Base-by-base conservation (phyloP, 768 basidiomycete genomes). In the Pisolithus albus region DNA sequence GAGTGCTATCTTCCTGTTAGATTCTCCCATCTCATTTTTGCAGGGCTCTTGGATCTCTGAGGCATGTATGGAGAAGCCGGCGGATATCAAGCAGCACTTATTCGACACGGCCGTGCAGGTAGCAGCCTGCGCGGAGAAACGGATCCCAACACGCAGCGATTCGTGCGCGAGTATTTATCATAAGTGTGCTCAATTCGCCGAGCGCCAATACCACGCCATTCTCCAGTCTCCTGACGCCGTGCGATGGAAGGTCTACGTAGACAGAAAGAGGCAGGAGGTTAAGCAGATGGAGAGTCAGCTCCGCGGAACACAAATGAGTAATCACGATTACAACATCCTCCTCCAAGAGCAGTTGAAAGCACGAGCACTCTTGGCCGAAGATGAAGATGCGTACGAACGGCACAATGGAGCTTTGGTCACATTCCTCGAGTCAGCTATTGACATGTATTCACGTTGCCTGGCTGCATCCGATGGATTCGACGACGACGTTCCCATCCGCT, bases 11-110 rank as follows among this genome's bases (percentile, higher is more conserved):
- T 41, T 42, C 11, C 2, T 5, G 19, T 39, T 21, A 16, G 18
- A 28, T n/a, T 18, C n/a, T 38, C 5, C 16, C 46, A 49, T 36
- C 46, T 46, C 19, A 46, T 39, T 24, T 37, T 43, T 32, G 49
- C 56, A 97, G 92, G 96, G 95, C 9, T 76, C 85, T 10, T 99
- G 96, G 96, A 85, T 81, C 21, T 80, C 90, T 7, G 83, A 89
- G 59, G 92, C 96, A 2, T 88, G 87, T 52, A 65, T 95, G 24
- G 84, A 87, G 59, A 87, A 86, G 44, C 83, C 92, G 0, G 72
- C 76, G 15, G 78, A 83, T 26, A 92, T 96, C 48, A 78, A 79
- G 55, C 61, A 70, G 0, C 72, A 75, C 4, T 94, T 81, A 64
- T 98, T 98, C 63, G 71, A 78, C 16, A 75, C 76, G 0, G 89